These are phyloP conservation scores for Spinacia oleracea DNA, from an alignment of 179 eudicot genomes.

Conservation along the genomic window DNA sequence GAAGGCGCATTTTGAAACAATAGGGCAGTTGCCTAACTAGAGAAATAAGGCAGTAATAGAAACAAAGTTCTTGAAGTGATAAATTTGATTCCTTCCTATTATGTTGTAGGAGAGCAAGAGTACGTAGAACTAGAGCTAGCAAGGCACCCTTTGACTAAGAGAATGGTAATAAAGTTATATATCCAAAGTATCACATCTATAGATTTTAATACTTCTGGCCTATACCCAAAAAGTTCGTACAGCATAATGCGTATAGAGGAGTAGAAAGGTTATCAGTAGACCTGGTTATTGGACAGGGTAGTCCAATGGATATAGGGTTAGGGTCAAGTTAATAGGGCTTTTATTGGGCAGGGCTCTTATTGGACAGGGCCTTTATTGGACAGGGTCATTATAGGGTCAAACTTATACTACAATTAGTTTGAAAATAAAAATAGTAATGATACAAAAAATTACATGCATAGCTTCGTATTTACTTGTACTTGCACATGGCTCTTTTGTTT, in stretches of 20 bases:
- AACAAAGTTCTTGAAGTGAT: background rate
- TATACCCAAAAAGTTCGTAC: too few relatives aligned
- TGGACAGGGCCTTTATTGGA: too few relatives aligned
- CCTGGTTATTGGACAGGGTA: too few relatives aligned
- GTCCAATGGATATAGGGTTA: too few relatives aligned
- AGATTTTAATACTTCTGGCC: background rate
- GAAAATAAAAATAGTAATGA: too few relatives aligned
- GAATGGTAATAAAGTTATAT: background rate
- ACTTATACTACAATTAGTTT: too few relatives aligned
- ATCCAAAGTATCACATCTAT: constrained; percentile 3
- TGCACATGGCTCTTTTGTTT: too few relatives aligned
- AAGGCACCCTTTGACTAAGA: background rate
- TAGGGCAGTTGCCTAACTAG: background rate
- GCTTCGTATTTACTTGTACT: too few relatives aligned
- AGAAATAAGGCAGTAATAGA: background rate
- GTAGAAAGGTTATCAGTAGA: background rate
- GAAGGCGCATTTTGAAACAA: background rate
- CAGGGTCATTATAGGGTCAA: too few relatives aligned
- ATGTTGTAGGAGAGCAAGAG: background rate
- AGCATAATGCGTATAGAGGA: background rate
- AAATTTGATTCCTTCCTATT: background rate
- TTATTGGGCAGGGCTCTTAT: too few relatives aligned
- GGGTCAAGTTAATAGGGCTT: too few relatives aligned
- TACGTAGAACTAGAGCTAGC: background rate
- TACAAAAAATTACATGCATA: too few relatives aligned